Evolutionary conservation across 257 asterid genomes (phyloP), one percentile per base, ranked within the genome.

Genomic region (Lycium barbarum): DNA sequence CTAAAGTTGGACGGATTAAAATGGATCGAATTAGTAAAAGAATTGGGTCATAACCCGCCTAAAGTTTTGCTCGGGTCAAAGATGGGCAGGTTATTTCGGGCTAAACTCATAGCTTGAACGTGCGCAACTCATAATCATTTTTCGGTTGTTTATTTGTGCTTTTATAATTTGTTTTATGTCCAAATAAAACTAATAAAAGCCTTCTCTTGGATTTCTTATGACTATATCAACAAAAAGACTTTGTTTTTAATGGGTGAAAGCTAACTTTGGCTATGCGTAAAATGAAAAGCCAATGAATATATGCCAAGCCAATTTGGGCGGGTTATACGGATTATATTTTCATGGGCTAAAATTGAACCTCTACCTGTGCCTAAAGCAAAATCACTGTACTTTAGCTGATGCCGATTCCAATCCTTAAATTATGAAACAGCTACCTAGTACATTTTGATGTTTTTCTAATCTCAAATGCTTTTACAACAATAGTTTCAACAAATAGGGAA

Each of bases 391-490:
- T 68, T 38, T 14, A 36, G 76, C 43, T 49, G 6, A 67, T 47
- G 22, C 11, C 3, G 13, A 68, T 26, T 36, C 76, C 76, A 68
- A 67, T 68, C 13, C 26, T 68, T 36, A 36, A 68, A 7, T 68
- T 68, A 68, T 14, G 76, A 18, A 68, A 68, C 76, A 68, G 9
- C 76, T 68, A 68, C 51, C 26, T 15, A 68, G 13, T 36, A 68
- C 51, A 68, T 68, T 66, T 68, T 68, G 51, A 68, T 68, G 76
- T 36, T 36, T 26, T 40, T 68, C 7, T 1, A 68, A 26, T 68
- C 51, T 68, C 76, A 68, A 68, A 15, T 68, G 76, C 53, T 36
- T 68, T 35, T 47, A 13, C 11, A 14, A 0, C 49, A 35, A 35
- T 68, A 68, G 51, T 36, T 68, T 68, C 51, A 7, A 68, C 51